A percentile compares a stretch with the other conserved stretches of the same genome.
Conservation (phyloP, 2,329 filamentous ascomycete species). For the Arthroderma uncinatum region DNA sequence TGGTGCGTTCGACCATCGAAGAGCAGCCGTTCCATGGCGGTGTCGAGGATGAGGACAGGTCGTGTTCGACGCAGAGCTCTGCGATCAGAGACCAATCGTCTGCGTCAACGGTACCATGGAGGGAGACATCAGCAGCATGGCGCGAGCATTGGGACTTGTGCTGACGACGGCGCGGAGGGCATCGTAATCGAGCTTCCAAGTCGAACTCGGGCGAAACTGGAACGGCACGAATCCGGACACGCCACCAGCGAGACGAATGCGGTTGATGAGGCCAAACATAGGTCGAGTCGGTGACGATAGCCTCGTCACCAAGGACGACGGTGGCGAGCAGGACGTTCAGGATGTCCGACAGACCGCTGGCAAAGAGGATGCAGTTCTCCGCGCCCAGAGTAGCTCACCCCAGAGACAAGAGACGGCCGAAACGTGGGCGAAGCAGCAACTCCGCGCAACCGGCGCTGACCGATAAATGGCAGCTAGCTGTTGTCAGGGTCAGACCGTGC, state of each 20-base stretch:
- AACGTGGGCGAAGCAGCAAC: constrained; percentile 6
- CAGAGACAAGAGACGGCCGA: constrained; percentile 1
- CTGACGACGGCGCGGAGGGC: background rate
- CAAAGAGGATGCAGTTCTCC: constrained; percentile 7
- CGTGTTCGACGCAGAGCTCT: constrained; percentile 1
- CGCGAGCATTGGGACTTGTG: background rate
- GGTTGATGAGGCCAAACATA: constrained; percentile 8
- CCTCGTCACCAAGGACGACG: constrained; percentile 7
- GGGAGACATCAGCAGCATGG: constrained; percentile 9
- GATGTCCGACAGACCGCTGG: constrained; percentile 7
- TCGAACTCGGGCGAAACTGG: constrained; percentile 1
- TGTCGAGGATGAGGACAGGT: constrained; percentile 6
- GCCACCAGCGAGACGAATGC: constrained; percentile 6
- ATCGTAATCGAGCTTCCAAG: constrained; percentile 7
- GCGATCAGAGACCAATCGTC: constrained; percentile 6
- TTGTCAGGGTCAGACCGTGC: constrained; percentile 1
- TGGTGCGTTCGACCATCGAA: background rate
- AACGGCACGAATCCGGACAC: constrained; percentile 8
- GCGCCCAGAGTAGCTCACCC: background rate
- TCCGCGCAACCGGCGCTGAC: constrained; percentile 3
- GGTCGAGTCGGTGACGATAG: constrained; percentile 8
- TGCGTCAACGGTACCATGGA: background rate
- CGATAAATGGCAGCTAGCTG: constrained; percentile 9
- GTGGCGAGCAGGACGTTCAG: constrained; percentile 9
- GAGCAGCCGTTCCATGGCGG: constrained; percentile 6